Evolutionary conservation across 148 eudicot species (phyloP), one percentile per base, ranked within the genome.

Genomic region (Chenopodium album): DNA sequence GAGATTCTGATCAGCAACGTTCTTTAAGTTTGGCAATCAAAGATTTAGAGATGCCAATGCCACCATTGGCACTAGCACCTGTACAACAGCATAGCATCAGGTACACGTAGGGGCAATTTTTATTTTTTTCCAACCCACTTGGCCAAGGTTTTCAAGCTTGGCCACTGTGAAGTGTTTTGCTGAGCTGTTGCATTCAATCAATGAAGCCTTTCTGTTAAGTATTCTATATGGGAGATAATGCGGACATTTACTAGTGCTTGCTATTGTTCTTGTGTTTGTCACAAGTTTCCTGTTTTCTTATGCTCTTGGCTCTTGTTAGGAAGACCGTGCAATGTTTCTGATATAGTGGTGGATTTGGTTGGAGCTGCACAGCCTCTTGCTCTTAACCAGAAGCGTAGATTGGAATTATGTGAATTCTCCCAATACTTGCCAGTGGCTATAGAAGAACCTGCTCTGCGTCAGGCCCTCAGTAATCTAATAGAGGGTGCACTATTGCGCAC

Each of bases 41-140:
- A 76, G 99, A 96, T 90, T 84, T 86, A 69, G 95, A 92, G 86
- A 85, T 96, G 88, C 98, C 99, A 73, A 96, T 96, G 99, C 99
- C 99, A 78, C 98, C 99, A 80, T 86, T 91, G 81, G 91, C 98
- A 56, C 97, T 96, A 82, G 92, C 94, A 44, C 93, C 98, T 72
- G 50, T 93, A 70, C 86, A 63, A 66, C 90, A 88, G 70, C 85
- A 91, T 60, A 84, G 76, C 68, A 86, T 89, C 86, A 90, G 98
- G 99, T 94, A 84, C 79, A 77, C 65, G 46, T 75, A 29, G 46
- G 59, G 54, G 50, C 28, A 70, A 4, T 6, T 2, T 78, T 48
- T 17, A 5, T 28, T 31, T 37, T 70, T 76, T 62, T 23, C 29
- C n/a, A 6, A 19, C 23, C 72, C 59, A 62, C 56, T 65, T 26